Evolutionary conservation across 257 asterid genomes (phyloP), one percentile per base, ranked within the genome.

Genomic region (Penstemon eatonii): DNA sequence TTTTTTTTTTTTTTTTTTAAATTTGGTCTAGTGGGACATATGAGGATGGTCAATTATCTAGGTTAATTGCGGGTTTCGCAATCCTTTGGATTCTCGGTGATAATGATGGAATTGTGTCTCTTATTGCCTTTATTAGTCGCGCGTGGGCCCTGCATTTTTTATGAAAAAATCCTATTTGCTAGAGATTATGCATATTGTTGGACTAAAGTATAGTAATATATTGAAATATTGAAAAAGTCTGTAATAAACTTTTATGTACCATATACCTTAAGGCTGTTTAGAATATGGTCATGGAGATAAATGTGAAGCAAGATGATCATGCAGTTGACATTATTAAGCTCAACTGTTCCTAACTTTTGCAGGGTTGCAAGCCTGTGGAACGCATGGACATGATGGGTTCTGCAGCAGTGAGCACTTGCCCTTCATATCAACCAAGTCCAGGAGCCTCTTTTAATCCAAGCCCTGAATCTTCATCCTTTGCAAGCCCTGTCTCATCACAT

Each of bases 311-410:
- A 69, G 70, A 60, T 70, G 38, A 68, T 68, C 64, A 57, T 69
- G 61, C 73, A 47, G 61, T 65, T 71, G 68, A 64, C 72, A 61
- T 44, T 77, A 56, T 60, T 42, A 56, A 15, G 15, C 10, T 10
- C 12, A 54, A 15, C 7, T 8, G 15, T 15, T 10, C 25, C 66
- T 25, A n/a, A 11, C 66, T n/a, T 2, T 12, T 67, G 62, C 90
- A 90, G 98, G 98, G 98, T 56, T 88, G 96, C 85, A 93, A 87
- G 84, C 96, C 98, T 12, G 82, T 74, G 43, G 86, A 87, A 53
- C 86, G 79, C 69, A 81, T 84, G 76, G 90, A 89, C 72, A 67
- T 83, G 12, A 84, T 82, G 63, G 92, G 91, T 65, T 90, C 96
- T 49, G 80, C 89, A 41, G 72, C 87, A 51, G 89, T 73, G 54